Base-by-base conservation (phyloP, 208 protist species). In the Acanthamoeba culbertsoni region DNA sequence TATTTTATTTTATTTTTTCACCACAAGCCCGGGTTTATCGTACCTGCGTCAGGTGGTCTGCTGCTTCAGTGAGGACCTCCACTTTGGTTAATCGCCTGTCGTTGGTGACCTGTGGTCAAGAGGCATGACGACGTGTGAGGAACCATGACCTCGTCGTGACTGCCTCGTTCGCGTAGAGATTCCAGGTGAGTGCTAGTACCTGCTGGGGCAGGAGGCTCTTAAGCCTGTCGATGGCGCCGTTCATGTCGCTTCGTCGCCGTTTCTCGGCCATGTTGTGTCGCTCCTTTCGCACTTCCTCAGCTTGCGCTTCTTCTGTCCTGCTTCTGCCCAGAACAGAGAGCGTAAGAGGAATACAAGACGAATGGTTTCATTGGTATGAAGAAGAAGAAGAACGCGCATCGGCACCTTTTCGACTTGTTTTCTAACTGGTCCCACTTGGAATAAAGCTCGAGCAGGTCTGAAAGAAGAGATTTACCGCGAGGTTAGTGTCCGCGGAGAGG, bases 191-290 rank as follows among this genome's bases (percentile, higher is more conserved):
- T 12, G 45, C 53, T 26, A n/a, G 79, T 63, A 89, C 79, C 28
- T 89, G 79, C 14, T 89, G 79, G 26, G 79, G 79, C 10, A 89
- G 79, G 18, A 89, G 79, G 48, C 23, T 89, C 53, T 89, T 89
- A 0, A 89, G 46, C 35, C 53, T 57, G 14, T 89, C 79, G 42
- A 89, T 89, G 35, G 79, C 79, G 28, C 42, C 79, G 53, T 89
- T 89, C 79, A 89, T 89, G 53, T 89, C 79, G 48, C 79, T 89
- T n/a, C 79, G 45, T n/a, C 79, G 45, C 53, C 79, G 20, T 33
- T 89, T 89, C 28, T 89, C 79, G 26, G 79, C 79, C 79, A 89
- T 89, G 79, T 89, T 89, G 79, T 89, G 79, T 62, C 79, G 45
- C 48, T 89, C 79, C 48, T 89, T 89, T 28, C 79, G 26, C 79